Evolutionary conservation across 768 basidiomycete species (phyloP).

Genomic region (Jaapia argillacea): DNA sequence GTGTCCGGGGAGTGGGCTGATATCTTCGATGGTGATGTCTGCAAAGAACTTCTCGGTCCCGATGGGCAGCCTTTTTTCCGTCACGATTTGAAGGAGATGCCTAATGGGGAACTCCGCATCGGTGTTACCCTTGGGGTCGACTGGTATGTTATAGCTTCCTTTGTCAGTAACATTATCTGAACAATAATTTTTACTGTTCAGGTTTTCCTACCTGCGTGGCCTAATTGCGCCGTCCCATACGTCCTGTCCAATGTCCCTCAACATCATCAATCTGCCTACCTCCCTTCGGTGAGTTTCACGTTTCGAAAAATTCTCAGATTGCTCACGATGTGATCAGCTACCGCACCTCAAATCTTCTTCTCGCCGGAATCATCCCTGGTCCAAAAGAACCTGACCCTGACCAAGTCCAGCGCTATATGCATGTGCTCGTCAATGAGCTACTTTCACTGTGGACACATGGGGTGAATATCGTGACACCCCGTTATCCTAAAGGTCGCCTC

Average conservation of each 20-base stretch:
- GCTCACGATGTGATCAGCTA: constrained; percentile 14
- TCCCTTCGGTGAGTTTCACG: constrained; percentile 16
- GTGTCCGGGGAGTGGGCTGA: constrained; percentile 10
- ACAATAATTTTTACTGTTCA: constrained; percentile 8
- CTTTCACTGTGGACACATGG: constrained; percentile 15
- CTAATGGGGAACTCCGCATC: constrained; percentile 18
- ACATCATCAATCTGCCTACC: constrained; percentile 19
- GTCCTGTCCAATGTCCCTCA: constrained; percentile 23
- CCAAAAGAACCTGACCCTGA: constrained; percentile 18
- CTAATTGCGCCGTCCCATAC: constrained; percentile 25
- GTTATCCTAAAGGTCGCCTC: constrained; percentile 17
- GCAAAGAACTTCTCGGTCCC: constrained; percentile 11
- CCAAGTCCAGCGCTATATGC: constrained; percentile 17
- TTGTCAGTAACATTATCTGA: not conserved
- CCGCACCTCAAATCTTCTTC: constrained; percentile 15
- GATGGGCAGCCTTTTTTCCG: constrained; percentile 21
- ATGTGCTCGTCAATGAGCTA: constrained; percentile 18
- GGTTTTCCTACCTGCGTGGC: constrained; percentile 26
- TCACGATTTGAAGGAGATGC: constrained; percentile 3
- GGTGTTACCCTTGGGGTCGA: constrained; percentile 20
- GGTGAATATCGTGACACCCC: constrained; percentile 12
- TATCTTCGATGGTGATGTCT: constrained; percentile 20
- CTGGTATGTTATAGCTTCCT: constrained; percentile 17
- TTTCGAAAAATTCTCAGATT: not conserved
- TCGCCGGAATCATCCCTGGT: constrained; percentile 17